phyloP scores from a whole-genome alignment of 257 asterid genomes.

The Verbena officinalis region DNA sequence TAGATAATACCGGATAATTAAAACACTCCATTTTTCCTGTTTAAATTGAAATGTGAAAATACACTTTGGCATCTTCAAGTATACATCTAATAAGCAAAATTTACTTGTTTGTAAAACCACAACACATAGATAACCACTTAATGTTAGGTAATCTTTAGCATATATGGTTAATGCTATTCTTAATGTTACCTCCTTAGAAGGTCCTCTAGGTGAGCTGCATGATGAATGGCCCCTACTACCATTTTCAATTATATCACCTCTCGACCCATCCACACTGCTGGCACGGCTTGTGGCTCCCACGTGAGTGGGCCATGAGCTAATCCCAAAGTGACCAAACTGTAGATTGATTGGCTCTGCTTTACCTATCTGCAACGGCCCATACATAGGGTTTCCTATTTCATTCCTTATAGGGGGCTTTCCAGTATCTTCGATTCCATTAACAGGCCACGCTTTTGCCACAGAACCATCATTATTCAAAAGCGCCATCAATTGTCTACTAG shows the following conservation, averaged over 20 bases:
- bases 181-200: constrained; percentile 73
- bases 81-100: neutral
- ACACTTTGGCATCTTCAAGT: neutral
- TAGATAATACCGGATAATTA: neutral
- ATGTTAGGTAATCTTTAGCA: neutral
- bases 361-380: constrained; percentile 81
- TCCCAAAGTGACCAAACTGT: constrained; percentile 91
- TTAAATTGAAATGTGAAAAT: neutral
- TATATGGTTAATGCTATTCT: neutral
- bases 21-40: neutral
- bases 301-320: constrained; percentile 88
- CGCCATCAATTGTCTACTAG: constrained; percentile 90
- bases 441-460: constrained; percentile 97
- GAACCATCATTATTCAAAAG: constrained; percentile 88
- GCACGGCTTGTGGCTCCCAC: constrained; percentile 83
- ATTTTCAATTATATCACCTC: constrained; percentile 68
- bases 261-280: constrained; percentile 82
- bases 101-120: too few species aligned
- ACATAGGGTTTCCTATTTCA: constrained; percentile 67
- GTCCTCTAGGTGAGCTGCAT: constrained; percentile 89
- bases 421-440: constrained; percentile 45
- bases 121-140: neutral
- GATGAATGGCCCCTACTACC: constrained; percentile 80
- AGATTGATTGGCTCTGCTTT: constrained; percentile 86
- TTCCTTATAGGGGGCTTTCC: constrained; percentile 45